These are phyloP conservation scores for Fonsecaea pugnacius DNA, from an alignment of 2,329 filamentous ascomycete genomes.

Conservation along the genomic window DNA sequence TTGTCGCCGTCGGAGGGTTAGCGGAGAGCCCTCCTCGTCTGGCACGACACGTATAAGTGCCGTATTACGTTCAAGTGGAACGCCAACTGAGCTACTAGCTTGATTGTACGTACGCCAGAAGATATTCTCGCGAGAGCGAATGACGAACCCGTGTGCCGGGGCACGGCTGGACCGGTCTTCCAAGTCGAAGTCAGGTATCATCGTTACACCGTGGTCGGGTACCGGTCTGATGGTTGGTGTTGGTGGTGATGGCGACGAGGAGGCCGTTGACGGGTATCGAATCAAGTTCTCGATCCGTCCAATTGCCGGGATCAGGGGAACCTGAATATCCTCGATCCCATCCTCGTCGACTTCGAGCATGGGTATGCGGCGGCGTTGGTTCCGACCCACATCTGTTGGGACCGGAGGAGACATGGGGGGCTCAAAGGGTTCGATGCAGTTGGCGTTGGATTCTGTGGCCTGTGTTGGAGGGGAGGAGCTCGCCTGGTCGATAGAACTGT, in stretches of 20 bases:
- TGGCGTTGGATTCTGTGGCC: no score
- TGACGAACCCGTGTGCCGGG: not conserved
- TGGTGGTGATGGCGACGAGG: not conserved
- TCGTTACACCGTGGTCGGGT: not conserved
- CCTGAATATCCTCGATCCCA: conserved; percentile 5
- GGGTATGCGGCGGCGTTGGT: not conserved
- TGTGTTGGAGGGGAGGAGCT: not conserved
- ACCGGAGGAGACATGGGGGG: not conserved
- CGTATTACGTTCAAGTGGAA: not conserved
- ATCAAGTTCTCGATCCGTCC: conserved; percentile 7
- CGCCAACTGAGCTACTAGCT: not conserved
- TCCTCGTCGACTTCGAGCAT: conserved; percentile 2
- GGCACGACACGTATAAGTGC: not conserved
- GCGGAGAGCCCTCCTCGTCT: not conserved
- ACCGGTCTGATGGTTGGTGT: conserved; percentile 1
- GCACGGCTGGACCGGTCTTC: not conserved
- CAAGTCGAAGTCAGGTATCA: not conserved
- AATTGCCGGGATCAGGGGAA: not conserved
- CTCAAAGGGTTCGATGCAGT: not conserved
- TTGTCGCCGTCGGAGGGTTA: not conserved
- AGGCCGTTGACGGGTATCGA: not conserved
- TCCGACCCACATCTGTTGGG: not conserved
- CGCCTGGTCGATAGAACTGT: not conserved
- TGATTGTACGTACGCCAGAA: not conserved
- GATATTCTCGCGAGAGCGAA: not conserved